These are phyloP conservation scores for Blastobotrys aristatus DNA, from an alignment of 1,139 yeast species.

Conservation along the genomic window DNA sequence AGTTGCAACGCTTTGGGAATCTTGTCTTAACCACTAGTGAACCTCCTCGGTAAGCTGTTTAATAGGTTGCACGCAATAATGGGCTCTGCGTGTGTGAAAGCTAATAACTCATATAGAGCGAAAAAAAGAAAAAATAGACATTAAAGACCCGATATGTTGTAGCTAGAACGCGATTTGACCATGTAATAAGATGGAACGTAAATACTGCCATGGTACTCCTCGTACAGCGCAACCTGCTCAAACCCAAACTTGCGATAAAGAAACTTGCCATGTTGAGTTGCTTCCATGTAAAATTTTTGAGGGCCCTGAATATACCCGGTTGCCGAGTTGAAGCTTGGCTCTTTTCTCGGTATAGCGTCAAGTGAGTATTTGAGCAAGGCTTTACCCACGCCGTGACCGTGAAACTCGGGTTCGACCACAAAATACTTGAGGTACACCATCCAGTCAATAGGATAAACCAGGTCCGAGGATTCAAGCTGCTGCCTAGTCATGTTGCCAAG, in stretches of 20 bases:
- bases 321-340: constrained; percentile 4
- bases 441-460: constrained; percentile 7
- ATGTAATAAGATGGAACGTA: not conserved
- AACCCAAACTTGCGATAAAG: constrained; percentile 11
- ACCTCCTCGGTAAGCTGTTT: too few species aligned
- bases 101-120: too few species aligned
- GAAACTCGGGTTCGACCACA: constrained; percentile 32
- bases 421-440: constrained; percentile 12
- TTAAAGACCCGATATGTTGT: too few species aligned
- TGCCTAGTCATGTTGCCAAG: not conserved
- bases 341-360: constrained; percentile 7
- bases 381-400: constrained; percentile 38
- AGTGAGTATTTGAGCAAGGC: constrained; percentile 31
- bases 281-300: constrained; percentile 12
- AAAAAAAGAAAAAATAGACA: too few species aligned
- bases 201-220: not conserved
- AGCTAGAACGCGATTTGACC: not conserved
- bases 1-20: too few species aligned
- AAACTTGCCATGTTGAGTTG: constrained; percentile 3
- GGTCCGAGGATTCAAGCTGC: not conserved
- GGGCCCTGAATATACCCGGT: constrained; percentile 3
- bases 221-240: not conserved
- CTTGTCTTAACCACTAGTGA: too few species aligned
- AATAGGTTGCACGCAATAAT: too few species aligned
- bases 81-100: too few species aligned